Percentiles rank a stretch among this genome's conserved stretches.
These are phyloP conservation scores for Daldinia sp. DNA, from an alignment of 2,329 filamentous ascomycete genomes.

Conservation along the genomic window DNA sequence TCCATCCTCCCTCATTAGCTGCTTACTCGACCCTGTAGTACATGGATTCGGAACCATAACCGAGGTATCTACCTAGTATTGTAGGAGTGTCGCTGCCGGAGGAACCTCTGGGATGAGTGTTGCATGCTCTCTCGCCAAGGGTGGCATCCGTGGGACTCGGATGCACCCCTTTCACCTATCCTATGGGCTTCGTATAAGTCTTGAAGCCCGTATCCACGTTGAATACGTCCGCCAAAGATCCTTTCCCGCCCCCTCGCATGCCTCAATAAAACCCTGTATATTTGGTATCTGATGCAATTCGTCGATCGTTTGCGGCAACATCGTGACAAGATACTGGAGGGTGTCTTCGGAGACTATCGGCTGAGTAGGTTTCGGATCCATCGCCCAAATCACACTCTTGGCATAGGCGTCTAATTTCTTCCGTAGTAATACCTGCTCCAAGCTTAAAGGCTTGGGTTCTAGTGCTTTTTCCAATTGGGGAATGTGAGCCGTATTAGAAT, in stretches of 20 bases:
- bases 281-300: conserved; percentile 5
- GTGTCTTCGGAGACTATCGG: conserved; percentile 13
- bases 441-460: background rate
- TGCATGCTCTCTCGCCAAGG: background rate
- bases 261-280: conserved; percentile 2
- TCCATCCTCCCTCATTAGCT: background rate
- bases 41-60: too few species aligned
- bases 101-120: background rate
- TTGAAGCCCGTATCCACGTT: background rate
- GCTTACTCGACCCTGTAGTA: background rate
- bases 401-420: conserved; percentile 11
- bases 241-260: conserved; percentile 1
- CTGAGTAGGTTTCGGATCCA: conserved; percentile 3
- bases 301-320: conserved; percentile 8
- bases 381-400: conserved; percentile 1
- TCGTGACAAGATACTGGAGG: conserved; percentile 4
- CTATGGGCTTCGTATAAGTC: background rate
- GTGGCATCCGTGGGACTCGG: background rate
- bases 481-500: background rate
- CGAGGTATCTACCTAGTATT: background rate
- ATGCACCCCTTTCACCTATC: background rate
- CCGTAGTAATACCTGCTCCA: conserved; percentile 5
- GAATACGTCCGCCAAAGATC: conserved; percentile 10
- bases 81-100: background rate
- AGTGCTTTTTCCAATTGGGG: background rate